phyloP scores from a whole-genome alignment of 352 stramenopile genomes.

The Peronosclerospora sorghi region DNA sequence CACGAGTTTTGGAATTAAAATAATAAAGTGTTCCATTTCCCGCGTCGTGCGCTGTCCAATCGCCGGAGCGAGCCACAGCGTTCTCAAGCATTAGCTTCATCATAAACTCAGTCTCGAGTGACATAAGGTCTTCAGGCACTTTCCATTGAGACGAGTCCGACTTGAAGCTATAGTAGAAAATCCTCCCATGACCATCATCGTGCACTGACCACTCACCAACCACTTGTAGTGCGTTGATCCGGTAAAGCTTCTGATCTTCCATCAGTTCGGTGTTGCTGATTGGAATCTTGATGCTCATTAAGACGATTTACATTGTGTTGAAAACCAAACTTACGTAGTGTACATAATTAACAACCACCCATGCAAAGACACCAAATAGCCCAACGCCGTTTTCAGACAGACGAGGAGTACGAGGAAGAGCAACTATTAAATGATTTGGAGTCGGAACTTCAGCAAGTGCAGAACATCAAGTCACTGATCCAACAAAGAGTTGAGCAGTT shows the following conservation, averaged over 20 bases:
- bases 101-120: conserved; percentile 62
- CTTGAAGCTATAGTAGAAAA: conserved; percentile 70
- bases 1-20: conserved; percentile 59
- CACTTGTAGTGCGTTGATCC: conserved; percentile 44
- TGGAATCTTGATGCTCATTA: too few species aligned
- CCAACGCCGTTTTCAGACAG: conserved; percentile 13
- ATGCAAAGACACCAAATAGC: neutral
- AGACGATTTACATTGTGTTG: too few species aligned
- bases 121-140: conserved; percentile 31
- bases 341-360: too few species aligned
- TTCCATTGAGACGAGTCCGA: conserved; percentile 46
- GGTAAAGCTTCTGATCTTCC: conserved; percentile 26
- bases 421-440: conserved; percentile 32
- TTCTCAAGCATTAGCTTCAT: conserved; percentile 79
- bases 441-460: conserved; percentile 34
- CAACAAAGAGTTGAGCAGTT: conserved; percentile 29
- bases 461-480: conserved; percentile 28
- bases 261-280: conserved; percentile 10
- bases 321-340: too few species aligned
- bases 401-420: conserved; percentile 27
- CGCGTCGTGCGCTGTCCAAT: conserved; percentile 63
- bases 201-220: conserved; percentile 59
- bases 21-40: conserved; percentile 72
- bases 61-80: conserved; percentile 44
- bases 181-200: conserved; percentile 50